Evolutionary conservation across 2,329 filamentous ascomycete species (phyloP).

Genomic region (Purpureocillium lavendulum): DNA sequence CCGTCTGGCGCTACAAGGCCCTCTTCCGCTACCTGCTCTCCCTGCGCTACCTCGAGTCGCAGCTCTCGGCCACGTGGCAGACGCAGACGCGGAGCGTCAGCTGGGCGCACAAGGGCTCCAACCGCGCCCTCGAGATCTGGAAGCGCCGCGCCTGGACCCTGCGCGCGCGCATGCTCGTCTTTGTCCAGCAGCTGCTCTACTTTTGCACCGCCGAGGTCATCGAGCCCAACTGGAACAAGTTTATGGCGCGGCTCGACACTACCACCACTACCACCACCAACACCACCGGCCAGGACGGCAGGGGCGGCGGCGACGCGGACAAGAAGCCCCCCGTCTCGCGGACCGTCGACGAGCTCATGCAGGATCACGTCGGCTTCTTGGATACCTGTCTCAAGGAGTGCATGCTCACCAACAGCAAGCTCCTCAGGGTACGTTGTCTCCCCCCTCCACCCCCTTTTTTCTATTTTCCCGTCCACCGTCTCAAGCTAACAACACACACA

Average conservation of each 20-base stretch:
- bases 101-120: conserved; percentile 75
- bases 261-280: too few relatives aligned
- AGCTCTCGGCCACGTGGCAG: conserved; percentile 82
- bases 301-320: conserved; percentile 32
- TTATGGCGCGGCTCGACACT: conserved; percentile 78
- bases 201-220: conserved; percentile 97
- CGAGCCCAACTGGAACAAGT: conserved; percentile 90
- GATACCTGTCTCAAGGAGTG: conserved; percentile 98
- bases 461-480: not conserved
- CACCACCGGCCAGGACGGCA: too few relatives aligned
- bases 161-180: conserved; percentile 88
- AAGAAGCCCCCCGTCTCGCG: conserved; percentile 34
- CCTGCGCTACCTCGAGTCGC: conserved; percentile 78
- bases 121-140: conserved; percentile 74
- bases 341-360: conserved; percentile 96
- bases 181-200: conserved; percentile 92
- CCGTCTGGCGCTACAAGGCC: conserved; percentile 91
- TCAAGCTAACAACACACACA: conserved; percentile 6
- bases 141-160: conserved; percentile 89
- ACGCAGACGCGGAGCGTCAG: conserved; percentile 73
- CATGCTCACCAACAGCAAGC: conserved; percentile 95
- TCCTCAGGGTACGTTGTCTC: conserved; percentile 61
- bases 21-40: conserved; percentile 92
- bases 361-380: conserved; percentile 96
- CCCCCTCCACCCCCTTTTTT: not conserved